These are phyloP conservation scores for Graphilbum ipis-grandicollis DNA, from an alignment of 2,329 filamentous ascomycete species.

Conservation along the genomic window DNA sequence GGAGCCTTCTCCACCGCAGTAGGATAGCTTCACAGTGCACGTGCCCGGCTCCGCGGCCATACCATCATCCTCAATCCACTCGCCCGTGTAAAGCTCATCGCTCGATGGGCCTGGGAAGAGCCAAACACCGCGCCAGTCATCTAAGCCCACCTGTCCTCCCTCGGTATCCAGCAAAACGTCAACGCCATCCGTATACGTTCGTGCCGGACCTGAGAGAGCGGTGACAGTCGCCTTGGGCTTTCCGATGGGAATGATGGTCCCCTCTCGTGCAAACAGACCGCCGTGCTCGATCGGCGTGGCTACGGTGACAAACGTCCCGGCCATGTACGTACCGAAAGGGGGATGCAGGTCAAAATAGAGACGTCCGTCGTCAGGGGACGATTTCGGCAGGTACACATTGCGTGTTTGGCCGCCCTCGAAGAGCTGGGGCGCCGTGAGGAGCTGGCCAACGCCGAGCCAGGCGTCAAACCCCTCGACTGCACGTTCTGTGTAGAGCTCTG, in stretches of 20 bases:
- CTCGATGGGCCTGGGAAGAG: not conserved
- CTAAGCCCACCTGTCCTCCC: not conserved
- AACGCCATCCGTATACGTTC: not conserved
- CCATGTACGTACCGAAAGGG: not conserved
- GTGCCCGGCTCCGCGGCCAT: slow-evolving; percentile 14
- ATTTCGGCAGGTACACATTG: not conserved
- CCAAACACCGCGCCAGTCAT: not conserved
- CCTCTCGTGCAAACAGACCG: not conserved
- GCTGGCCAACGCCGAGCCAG: slow-evolving; percentile 1
- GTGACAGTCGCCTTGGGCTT: not conserved
- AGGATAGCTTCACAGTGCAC: slow-evolving; percentile 13
- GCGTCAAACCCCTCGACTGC: not conserved
- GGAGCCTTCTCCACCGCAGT: slow-evolving; percentile 8
- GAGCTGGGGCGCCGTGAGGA: not conserved
- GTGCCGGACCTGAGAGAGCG: not conserved
- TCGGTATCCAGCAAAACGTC: not conserved
- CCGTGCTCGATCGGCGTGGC: slow-evolving; percentile 1
- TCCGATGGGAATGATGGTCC: not conserved
- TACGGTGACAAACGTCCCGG: not conserved
- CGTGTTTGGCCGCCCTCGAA: not conserved
- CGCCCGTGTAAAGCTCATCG: not conserved
- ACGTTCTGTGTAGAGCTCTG: not conserved
- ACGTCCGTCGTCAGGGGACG: not conserved
- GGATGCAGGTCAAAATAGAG: slow-evolving; percentile 1
- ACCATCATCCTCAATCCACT: slow-evolving; percentile 23